phyloP scores from a whole-genome alignment of 495 filamentous ascomycete species.

The Penicillium coprophilum region DNA sequence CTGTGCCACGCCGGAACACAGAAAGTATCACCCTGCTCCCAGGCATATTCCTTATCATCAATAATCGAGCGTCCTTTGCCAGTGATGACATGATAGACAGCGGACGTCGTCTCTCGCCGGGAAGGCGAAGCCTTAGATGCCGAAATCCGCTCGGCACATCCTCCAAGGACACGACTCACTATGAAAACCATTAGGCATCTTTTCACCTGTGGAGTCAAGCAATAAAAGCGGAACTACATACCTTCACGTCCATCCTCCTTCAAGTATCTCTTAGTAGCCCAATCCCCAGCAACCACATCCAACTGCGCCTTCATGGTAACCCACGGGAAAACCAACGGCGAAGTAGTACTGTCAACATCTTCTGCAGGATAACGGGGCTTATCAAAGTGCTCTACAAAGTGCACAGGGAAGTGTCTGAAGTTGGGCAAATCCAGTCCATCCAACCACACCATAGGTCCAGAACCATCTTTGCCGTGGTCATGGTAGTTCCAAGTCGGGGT shows the following conservation, averaged over 20 bases:
- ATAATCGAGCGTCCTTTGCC: conserved; percentile 38
- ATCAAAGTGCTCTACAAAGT: conserved; percentile 49
- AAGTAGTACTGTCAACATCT: conserved; percentile 35
- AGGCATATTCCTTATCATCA: conserved; percentile 30
- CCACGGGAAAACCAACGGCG: conserved; percentile 46
- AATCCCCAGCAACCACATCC: conserved; percentile 24
- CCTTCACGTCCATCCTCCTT: conserved; percentile 36
- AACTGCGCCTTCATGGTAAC: conserved; percentile 33
- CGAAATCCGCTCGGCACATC: conserved; percentile 38
- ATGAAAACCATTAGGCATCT: conserved; percentile 6
- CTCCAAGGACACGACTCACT: conserved; percentile 40
- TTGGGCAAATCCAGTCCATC: conserved; percentile 49
- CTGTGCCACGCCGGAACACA: conserved; percentile 45
- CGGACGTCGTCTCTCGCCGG: conserved; percentile 40
- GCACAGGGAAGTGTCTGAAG: conserved; percentile 46
- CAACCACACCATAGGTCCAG: conserved; percentile 53
- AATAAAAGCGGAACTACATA: conserved; percentile 8
- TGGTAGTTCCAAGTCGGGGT: conserved; percentile 53
- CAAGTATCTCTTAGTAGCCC: conserved; percentile 32
- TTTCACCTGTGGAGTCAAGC: conserved; percentile 15
- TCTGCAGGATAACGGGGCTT: conserved; percentile 43
- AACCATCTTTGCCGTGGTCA: conserved; percentile 51
- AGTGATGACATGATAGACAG: conserved; percentile 43
- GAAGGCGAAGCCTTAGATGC: conserved; percentile 24
- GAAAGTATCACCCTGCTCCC: conserved; percentile 46